phyloP scores from a whole-genome alignment of 768 basidiomycete genomes.

The Rhodotorula diobovata region DNA sequence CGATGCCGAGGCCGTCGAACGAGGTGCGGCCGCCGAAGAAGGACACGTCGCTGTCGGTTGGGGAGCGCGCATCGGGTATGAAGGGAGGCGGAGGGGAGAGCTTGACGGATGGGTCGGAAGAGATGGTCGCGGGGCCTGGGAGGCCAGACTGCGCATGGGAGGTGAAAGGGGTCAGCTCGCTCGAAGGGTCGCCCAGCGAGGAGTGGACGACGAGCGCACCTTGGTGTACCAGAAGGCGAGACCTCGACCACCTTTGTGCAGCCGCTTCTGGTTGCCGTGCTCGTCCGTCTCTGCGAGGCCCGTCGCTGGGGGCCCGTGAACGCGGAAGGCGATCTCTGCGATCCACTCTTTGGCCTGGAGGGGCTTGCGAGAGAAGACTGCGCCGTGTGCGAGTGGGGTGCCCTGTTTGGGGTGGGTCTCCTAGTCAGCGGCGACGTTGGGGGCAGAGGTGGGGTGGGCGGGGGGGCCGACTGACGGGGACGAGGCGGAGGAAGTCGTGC shows the following conservation, averaged over 20 bases:
- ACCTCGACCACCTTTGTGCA: slow-evolving; percentile 40
- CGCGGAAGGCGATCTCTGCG: slow-evolving; percentile 42
- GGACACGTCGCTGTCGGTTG: slow-evolving; percentile 35
- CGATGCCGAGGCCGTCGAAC: slow-evolving; percentile 44
- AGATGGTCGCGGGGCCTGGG: slow-evolving; percentile 19
- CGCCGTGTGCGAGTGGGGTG: slow-evolving; percentile 41
- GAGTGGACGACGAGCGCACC: slow-evolving; percentile 1
- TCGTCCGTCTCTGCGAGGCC: slow-evolving; percentile 9
- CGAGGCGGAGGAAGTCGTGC: slow-evolving; percentile 41
- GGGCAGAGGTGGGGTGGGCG: background rate
- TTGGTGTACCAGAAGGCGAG: slow-evolving; percentile 43
- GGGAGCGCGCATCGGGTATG: slow-evolving; percentile 1
- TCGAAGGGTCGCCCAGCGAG: too few species aligned
- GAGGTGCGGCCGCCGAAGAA: slow-evolving; percentile 39
- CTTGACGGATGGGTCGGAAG: slow-evolving; percentile 5
- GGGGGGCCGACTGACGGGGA: slow-evolving; percentile 23
- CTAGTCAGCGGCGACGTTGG: background rate
- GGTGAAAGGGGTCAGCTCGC: background rate
- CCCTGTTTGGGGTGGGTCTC: background rate
- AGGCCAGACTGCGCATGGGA: slow-evolving; percentile 10
- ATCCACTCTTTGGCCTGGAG: slow-evolving; percentile 40
- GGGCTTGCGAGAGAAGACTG: slow-evolving; percentile 30
- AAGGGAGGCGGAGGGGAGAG: slow-evolving; percentile 22
- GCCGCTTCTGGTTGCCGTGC: slow-evolving; percentile 9
- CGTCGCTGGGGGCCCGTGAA: slow-evolving; percentile 33